Percentiles rank a stretch among this genome's conserved stretches.
These are phyloP conservation scores for Paxillus ammoniavirescens DNA, from an alignment of 768 basidiomycete species.

Conservation along the genomic window DNA sequence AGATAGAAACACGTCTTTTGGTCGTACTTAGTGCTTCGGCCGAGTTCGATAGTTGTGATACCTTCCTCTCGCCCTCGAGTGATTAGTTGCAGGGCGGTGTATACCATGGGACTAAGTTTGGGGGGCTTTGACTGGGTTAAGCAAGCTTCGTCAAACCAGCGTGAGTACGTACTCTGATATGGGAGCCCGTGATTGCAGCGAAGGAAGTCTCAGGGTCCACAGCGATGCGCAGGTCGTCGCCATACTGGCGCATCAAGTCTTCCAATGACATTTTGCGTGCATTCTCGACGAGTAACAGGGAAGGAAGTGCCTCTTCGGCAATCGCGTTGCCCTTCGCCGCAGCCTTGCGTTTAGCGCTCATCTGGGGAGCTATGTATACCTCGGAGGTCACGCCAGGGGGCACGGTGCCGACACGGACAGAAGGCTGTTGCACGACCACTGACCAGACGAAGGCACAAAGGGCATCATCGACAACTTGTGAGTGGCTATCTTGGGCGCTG, in stretches of 20 bases:
- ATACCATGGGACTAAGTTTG: constrained; percentile 83
- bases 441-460: constrained; percentile 85
- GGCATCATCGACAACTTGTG: constrained; percentile 68
- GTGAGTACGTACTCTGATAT: constrained; percentile 61
- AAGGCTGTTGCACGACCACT: constrained; percentile 69
- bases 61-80: constrained; percentile 79
- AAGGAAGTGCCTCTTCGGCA: constrained; percentile 40
- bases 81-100: constrained; percentile 78
- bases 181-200: constrained; percentile 80
- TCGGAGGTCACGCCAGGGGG: constrained; percentile 59
- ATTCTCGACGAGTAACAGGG: constrained; percentile 54
- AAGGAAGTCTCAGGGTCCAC: constrained; percentile 74
- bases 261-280: constrained; percentile 54
- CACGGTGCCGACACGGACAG: constrained; percentile 70
- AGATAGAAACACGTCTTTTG: constrained; percentile 90
- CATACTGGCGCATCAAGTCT: constrained; percentile 55
- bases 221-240: constrained; percentile 67
- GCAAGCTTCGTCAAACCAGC: not conserved
- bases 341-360: constrained; percentile 63
- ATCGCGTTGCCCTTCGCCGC: constrained; percentile 53
- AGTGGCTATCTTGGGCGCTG: constrained; percentile 32
- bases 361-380: constrained; percentile 78
- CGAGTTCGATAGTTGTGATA: constrained; percentile 74
- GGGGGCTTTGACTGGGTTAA: constrained; percentile 50
- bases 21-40: constrained; percentile 77